Percentiles rank a stretch among this genome's conserved stretches.
phyloP scores from a whole-genome alignment of 345 rosid genomes.

The Passiflora organensis region DNA sequence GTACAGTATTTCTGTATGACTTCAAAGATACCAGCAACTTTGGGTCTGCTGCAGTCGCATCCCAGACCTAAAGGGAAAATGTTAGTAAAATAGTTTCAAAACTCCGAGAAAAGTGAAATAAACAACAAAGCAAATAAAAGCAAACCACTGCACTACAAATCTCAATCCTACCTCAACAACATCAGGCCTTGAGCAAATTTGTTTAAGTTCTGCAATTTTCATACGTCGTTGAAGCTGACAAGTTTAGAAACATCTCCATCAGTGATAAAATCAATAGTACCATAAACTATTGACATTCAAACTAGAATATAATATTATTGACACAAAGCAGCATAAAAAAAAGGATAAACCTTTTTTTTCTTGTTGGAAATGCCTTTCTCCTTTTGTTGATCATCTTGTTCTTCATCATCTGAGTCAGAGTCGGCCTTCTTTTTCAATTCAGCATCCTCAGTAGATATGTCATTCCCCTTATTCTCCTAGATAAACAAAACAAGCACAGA shows the following conservation, averaged over 20 bases:
- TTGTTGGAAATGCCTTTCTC: constrained; percentile 85
- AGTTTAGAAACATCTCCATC: background rate
- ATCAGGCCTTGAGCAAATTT: constrained; percentile 94
- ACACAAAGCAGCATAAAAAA: background rate
- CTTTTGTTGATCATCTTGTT: constrained; percentile 57
- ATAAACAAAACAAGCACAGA: constrained; percentile 9
- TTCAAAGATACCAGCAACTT: constrained; percentile 90
- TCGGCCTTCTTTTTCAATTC: constrained; percentile 56
- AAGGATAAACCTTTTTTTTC: constrained; percentile 65
- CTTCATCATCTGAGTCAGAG: constrained; percentile 80
- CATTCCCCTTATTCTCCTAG: constrained; percentile 59
- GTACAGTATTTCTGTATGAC: constrained; percentile 90
- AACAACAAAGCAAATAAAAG: background rate
- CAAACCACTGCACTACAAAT: background rate
- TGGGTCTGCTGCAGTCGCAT: constrained; percentile 97
- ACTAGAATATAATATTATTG: too few species aligned
- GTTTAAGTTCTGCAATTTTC: constrained; percentile 93
- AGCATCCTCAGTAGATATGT: constrained; percentile 57
- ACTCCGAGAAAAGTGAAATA: background rate
- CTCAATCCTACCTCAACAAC: constrained; percentile 77
- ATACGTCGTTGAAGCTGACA: constrained; percentile 81
- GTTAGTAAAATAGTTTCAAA: too few species aligned
- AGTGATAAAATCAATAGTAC: constrained; percentile 8
- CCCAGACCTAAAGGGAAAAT: constrained; percentile 68
- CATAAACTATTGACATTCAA: background rate